Percentiles rank a stretch among this genome's conserved stretches.
Conservation (phyloP, 2,329 filamentous ascomycete species). For the Fusarium begoniae region DNA sequence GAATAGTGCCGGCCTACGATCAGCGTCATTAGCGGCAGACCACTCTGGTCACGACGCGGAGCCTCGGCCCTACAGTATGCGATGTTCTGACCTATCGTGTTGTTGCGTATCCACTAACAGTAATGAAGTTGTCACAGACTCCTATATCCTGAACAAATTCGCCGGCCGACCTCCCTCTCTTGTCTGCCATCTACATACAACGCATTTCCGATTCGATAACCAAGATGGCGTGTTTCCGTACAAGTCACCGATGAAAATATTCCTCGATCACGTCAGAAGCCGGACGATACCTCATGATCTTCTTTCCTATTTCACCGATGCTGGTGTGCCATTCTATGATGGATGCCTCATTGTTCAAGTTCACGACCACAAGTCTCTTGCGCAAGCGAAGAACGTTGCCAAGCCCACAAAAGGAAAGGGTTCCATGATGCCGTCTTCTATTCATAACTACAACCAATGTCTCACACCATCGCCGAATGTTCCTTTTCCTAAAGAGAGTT, state of each 20-base stretch:
- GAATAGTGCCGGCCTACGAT: conserved; percentile 60
- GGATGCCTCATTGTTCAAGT: conserved; percentile 94
- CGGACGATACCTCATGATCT: conserved; percentile 91
- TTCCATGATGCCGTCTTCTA: conserved; percentile 77
- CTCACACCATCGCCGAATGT: conserved; percentile 89
- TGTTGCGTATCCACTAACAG: conserved; percentile 34
- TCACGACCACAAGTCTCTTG: conserved; percentile 82
- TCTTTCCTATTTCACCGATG: conserved; percentile 77
- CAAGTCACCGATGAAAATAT: conserved; percentile 87
- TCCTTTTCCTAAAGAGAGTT: conserved; percentile 73
- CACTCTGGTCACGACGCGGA: conserved; percentile 50
- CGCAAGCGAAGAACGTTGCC: conserved; percentile 68
- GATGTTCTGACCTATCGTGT: background rate
- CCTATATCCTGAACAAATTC: conserved; percentile 86
- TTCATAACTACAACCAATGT: conserved; percentile 92
- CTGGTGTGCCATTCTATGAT: conserved; percentile 86
- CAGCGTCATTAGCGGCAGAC: conserved; percentile 59
- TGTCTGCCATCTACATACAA: conserved; percentile 84
- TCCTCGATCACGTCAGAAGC: conserved; percentile 78
- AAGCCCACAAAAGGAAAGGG: conserved; percentile 61
- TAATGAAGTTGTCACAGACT: conserved; percentile 72
- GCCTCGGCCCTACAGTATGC: conserved; percentile 63
- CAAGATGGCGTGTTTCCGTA: conserved; percentile 94
- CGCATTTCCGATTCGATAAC: conserved; percentile 90
- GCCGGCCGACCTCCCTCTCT: conserved; percentile 80